A percentile compares a stretch with the other conserved stretches of the same genome.
phyloP scores from a whole-genome alignment of 2,329 filamentous ascomycete species.

The Epichloe sylvatica region DNA sequence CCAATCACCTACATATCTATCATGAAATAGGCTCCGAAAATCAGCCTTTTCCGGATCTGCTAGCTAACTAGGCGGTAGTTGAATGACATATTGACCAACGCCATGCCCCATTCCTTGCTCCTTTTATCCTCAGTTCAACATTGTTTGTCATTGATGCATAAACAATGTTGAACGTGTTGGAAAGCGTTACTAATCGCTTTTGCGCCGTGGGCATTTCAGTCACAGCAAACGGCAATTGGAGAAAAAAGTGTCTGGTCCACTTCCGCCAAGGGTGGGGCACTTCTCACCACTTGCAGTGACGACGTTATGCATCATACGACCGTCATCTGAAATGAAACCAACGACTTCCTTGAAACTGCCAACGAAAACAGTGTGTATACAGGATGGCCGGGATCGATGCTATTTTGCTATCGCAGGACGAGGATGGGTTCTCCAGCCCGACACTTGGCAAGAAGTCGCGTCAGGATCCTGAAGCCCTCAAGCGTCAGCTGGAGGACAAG shows the following conservation, averaged over 20 bases:
- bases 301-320: background rate
- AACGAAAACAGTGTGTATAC: background rate
- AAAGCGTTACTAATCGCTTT: no score
- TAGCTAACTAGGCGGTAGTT: no score
- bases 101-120: no score
- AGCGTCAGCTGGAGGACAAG: constrained; percentile 56
- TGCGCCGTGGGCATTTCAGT: no score
- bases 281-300: background rate
- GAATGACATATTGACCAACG: no score
- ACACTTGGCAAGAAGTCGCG: constrained; percentile 3
- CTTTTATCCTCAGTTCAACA: no score
- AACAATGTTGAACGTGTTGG: no score
- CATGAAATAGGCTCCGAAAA: background rate
- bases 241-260: no score
- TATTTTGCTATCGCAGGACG: constrained; percentile 19
- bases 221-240: no score
- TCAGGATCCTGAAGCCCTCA: constrained; percentile 47
- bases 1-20: background rate
- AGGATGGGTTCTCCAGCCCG: constrained; percentile 6
- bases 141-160: no score
- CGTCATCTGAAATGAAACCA: constrained; percentile 2
- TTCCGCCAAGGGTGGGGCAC: background rate
- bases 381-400: constrained; percentile 23
- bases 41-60: no score
- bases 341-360: background rate